A percentile compares a stretch with the other conserved stretches of the same genome.
These are phyloP conservation scores for Leucosporidium creatinivorum DNA, from an alignment of 768 basidiomycete species.

Conservation along the genomic window DNA sequence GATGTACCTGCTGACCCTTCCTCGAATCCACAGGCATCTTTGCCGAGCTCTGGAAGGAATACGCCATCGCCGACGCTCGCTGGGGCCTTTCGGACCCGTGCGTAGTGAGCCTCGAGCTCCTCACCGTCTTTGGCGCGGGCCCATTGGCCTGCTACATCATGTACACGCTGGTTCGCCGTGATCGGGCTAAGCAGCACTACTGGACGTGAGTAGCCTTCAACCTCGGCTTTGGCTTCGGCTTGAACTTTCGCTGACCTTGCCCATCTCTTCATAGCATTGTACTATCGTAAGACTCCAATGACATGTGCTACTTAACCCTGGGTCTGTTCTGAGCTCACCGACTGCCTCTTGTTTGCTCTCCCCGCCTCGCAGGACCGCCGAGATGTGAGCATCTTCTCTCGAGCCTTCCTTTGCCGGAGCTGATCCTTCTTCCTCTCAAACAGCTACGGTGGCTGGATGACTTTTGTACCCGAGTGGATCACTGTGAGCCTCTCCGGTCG, in stretches of 20 bases:
- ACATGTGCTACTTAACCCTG: too few relatives aligned
- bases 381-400: neutral
- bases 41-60: constrained; percentile 25
- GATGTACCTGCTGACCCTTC: too few relatives aligned
- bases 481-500: neutral
- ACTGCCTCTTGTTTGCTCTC: neutral
- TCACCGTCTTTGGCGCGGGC: constrained; percentile 68
- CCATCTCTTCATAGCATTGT: neutral
- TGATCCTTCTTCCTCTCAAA: neutral
- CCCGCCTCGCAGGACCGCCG: too few relatives aligned
- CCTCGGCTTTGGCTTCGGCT: too few relatives aligned
- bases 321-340: neutral
- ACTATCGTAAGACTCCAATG: constrained; percentile 54
- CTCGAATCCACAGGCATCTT: constrained; percentile 5
- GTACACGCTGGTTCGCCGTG: constrained; percentile 53
- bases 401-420: neutral
- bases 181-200: constrained; percentile 56
- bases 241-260: neutral
- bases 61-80: constrained; percentile 63
- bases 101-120: constrained; percentile 70
- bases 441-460: constrained; percentile 41
- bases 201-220: constrained; percentile 79
- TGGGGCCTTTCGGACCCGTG: constrained; percentile 75
- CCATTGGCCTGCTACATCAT: constrained; percentile 68
- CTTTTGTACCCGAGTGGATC: constrained; percentile 46